Percentiles rank a stretch among this genome's conserved stretches.
Evolutionary conservation across 306 rosid genomes (phyloP).

Genomic region (Vigna trinervia): DNA sequence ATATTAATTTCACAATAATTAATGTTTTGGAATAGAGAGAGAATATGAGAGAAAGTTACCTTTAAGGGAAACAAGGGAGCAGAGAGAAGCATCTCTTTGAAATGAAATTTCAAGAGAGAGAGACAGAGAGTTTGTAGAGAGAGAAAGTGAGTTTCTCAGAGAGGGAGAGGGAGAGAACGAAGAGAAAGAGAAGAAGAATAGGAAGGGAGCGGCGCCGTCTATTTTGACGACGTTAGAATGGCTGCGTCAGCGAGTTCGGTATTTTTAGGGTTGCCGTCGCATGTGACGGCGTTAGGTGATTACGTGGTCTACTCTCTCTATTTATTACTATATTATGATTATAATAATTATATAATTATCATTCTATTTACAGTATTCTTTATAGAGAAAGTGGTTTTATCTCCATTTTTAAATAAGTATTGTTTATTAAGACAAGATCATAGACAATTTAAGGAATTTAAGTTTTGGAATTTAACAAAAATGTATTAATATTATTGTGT

Average conservation of each 20-base stretch:
- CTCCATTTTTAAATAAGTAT: too few relatives aligned
- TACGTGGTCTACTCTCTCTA: slow-evolving; percentile 31
- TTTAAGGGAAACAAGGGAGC: slow-evolving; percentile 6
- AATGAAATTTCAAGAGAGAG: slow-evolving; percentile 41
- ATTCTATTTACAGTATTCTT: too few relatives aligned
- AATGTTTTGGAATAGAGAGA: slow-evolving; percentile 30
- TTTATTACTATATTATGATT: not conserved
- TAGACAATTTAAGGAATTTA: too few relatives aligned
- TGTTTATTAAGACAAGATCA: too few relatives aligned
- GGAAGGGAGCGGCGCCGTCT: slow-evolving; percentile 46
- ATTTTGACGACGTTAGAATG: slow-evolving; percentile 35
- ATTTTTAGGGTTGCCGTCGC: slow-evolving; percentile 18
- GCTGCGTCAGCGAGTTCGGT: not conserved
- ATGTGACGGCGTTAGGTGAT: slow-evolving; percentile 28
- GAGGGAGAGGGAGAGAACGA: not conserved
- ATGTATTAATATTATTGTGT: too few relatives aligned
- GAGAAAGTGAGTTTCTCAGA: slow-evolving; percentile 7
- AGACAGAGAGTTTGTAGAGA: slow-evolving; percentile 4
- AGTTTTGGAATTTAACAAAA: too few relatives aligned
- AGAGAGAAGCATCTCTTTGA: slow-evolving; percentile 31
- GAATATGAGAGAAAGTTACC: slow-evolving; percentile 27
- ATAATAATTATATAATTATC: too few relatives aligned
- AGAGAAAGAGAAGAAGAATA: slow-evolving; percentile 5
- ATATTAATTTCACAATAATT: not conserved
- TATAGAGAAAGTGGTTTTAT: too few relatives aligned